Percentiles rank a stretch among this genome's conserved stretches.
phyloP scores from a whole-genome alignment of 176 grass and related monocot species.

The Hordeum vulgare region DNA sequence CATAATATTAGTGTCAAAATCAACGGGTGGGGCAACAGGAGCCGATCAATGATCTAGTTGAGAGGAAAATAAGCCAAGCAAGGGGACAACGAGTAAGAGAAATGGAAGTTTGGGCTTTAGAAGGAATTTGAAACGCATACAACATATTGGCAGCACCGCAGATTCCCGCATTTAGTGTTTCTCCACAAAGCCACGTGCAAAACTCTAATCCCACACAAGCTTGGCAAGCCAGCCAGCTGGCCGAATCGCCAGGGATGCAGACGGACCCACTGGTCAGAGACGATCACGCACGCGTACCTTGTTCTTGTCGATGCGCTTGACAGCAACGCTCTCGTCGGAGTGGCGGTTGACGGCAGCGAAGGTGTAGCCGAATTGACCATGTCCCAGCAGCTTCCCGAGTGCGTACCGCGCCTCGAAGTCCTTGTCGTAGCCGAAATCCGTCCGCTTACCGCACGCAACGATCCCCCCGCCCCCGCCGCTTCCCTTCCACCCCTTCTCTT shows the following conservation, averaged over 20 bases:
- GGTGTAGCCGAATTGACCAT: constrained; percentile 85
- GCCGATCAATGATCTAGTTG: too few species aligned
- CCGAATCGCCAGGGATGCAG: neutral
- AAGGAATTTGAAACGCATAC: too few species aligned
- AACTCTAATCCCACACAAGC: neutral
- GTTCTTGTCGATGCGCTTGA: constrained; percentile 93
- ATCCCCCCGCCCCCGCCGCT: constrained; percentile 2
- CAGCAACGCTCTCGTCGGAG: constrained; percentile 56
- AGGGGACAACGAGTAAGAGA: too few species aligned
- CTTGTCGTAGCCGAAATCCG: constrained; percentile 81
- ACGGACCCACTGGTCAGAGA: constrained; percentile 17
- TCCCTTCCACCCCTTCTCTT: neutral
- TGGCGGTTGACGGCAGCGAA: constrained; percentile 62
- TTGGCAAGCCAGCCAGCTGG: constrained; percentile 18
- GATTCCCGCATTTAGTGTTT: neutral
- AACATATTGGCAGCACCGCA: too few species aligned
- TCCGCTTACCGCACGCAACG: constrained; percentile 69
- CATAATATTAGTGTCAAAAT: too few species aligned
- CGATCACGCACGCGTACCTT: constrained; percentile 38
- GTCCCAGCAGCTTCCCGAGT: constrained; percentile 75
- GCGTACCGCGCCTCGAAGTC: constrained; percentile 65
- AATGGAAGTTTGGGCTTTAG: too few species aligned
- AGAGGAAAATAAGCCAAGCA: too few species aligned
- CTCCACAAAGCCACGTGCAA: neutral
- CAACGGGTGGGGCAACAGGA: too few species aligned